Evolutionary conservation across 257 asterid genomes (phyloP).

Genomic region (Solanum medicagineum): DNA sequence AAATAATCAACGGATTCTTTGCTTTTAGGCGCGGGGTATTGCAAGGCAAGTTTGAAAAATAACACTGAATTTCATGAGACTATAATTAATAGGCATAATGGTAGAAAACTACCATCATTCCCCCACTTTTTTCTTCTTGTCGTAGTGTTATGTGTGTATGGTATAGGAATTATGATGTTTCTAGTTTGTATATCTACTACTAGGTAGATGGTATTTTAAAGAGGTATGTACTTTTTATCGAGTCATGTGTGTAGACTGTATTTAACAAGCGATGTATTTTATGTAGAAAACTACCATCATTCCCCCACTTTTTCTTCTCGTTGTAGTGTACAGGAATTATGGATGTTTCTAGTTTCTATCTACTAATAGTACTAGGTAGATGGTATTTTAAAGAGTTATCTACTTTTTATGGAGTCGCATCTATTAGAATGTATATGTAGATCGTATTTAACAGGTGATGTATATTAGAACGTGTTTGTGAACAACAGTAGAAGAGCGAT

Average conservation of each 20-base stretch:
- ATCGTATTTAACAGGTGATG: background rate
- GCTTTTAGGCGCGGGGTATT: conserved; percentile 77
- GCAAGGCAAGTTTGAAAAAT: conserved; percentile 30
- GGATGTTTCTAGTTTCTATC: background rate
- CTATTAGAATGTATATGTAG: background rate
- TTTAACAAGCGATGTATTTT: background rate
- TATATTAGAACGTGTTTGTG: too few species aligned
- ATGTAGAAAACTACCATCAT: background rate
- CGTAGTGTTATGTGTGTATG: background rate
- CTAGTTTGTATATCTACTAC: background rate
- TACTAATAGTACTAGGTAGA: background rate
- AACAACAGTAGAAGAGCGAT: too few species aligned
- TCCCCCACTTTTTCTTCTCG: background rate
- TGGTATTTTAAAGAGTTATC: background rate
- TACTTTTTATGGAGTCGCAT: background rate
- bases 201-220: background rate
- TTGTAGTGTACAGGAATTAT: background rate
- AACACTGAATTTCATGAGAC: conserved; percentile 90
- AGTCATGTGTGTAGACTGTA: background rate
- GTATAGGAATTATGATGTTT: background rate
- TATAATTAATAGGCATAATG: background rate
- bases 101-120: background rate
- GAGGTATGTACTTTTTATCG: background rate
- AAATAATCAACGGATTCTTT: conserved; percentile 57
- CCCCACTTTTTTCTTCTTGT: background rate